A percentile compares a stretch with the other conserved stretches of the same genome.
Evolutionary conservation across 805 yeast species (phyloP).

Genomic region (Huiozyma naganishii): DNA sequence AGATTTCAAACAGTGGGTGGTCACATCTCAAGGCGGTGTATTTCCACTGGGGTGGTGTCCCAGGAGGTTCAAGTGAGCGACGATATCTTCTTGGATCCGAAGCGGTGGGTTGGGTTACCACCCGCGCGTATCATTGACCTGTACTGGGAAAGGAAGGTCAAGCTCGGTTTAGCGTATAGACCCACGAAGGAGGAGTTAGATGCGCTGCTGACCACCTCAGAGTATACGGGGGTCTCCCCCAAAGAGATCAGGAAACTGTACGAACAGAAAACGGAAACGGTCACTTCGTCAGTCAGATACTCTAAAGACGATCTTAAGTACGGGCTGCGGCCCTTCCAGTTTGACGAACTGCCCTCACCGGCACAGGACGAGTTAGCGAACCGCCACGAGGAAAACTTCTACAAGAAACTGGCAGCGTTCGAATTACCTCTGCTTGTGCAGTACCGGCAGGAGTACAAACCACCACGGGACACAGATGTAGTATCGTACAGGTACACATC

Average conservation of each 20-base stretch:
- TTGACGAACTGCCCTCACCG: slow-evolving; percentile 53
- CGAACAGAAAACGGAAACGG: background rate
- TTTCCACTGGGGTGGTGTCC: too few relatives aligned
- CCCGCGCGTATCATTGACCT: slow-evolving; percentile 51
- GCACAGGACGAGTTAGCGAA: slow-evolving; percentile 66
- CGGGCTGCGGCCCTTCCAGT: slow-evolving; percentile 33
- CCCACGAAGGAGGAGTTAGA: slow-evolving; percentile 43
- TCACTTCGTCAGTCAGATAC: background rate
- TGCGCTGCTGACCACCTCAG: slow-evolving; percentile 42
- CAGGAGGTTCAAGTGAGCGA: background rate
- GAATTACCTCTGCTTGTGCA: slow-evolving; percentile 80
- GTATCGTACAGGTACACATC: slow-evolving; percentile 62
- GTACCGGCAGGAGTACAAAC: slow-evolving; percentile 58
- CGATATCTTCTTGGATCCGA: slow-evolving; percentile 45
- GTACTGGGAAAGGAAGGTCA: slow-evolving; percentile 46
- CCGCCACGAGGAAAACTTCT: slow-evolving; percentile 65
- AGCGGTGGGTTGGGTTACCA: slow-evolving; percentile 60
- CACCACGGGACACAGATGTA: slow-evolving; percentile 37
- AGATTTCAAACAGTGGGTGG: too few relatives aligned
- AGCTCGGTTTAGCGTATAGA: slow-evolving; percentile 41
- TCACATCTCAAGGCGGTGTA: too few relatives aligned
- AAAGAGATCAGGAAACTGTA: slow-evolving; percentile 29
- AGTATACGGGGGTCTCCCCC: slow-evolving; percentile 31
- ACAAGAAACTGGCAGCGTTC: slow-evolving; percentile 77
- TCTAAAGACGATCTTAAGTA: slow-evolving; percentile 1